phyloP scores from a whole-genome alignment of 805 yeast species.

The Saturnispora bothae region DNA sequence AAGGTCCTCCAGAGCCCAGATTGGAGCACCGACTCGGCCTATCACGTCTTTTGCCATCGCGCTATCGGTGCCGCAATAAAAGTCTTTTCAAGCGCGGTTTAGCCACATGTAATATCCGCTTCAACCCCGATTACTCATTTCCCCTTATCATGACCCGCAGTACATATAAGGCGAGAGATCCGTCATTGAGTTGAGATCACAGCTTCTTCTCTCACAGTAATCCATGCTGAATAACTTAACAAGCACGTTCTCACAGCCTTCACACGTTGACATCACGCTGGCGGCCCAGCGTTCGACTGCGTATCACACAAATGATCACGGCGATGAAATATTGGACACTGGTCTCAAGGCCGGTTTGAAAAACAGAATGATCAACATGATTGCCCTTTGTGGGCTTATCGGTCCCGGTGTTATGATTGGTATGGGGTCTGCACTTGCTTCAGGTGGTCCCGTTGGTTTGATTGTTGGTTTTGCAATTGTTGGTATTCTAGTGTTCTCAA shows the following conservation, averaged over 20 bases:
- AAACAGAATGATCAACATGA: slow-evolving; percentile 16
- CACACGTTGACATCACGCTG: slow-evolving; percentile 7
- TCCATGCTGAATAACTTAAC: neutral
- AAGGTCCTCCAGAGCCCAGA: no score
- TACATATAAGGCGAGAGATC: no score
- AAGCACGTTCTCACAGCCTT: neutral
- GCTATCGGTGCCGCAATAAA: no score
- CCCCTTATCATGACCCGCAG: no score
- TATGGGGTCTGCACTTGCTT: slow-evolving; percentile 37
- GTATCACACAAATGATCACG: slow-evolving; percentile 11
- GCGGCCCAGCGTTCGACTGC: slow-evolving; percentile 11
- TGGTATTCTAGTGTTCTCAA: slow-evolving; percentile 41
- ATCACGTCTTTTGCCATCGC: no score
- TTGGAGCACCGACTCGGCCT: no score
- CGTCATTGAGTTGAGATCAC: no score
- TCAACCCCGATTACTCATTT: no score
- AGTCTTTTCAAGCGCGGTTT: no score
- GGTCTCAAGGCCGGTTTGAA: slow-evolving; percentile 17
- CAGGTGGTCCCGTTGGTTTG: slow-evolving; percentile 46
- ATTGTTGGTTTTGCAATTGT: slow-evolving; percentile 39
- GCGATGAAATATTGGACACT: slow-evolving; percentile 12
- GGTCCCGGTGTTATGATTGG: slow-evolving; percentile 49
- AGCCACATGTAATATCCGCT: no score
- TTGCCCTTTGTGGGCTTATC: slow-evolving; percentile 36
- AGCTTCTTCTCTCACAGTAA: neutral